phyloP scores from a whole-genome alignment of 495 filamentous ascomycete genomes.

The Penicillium paxilli region DNA sequence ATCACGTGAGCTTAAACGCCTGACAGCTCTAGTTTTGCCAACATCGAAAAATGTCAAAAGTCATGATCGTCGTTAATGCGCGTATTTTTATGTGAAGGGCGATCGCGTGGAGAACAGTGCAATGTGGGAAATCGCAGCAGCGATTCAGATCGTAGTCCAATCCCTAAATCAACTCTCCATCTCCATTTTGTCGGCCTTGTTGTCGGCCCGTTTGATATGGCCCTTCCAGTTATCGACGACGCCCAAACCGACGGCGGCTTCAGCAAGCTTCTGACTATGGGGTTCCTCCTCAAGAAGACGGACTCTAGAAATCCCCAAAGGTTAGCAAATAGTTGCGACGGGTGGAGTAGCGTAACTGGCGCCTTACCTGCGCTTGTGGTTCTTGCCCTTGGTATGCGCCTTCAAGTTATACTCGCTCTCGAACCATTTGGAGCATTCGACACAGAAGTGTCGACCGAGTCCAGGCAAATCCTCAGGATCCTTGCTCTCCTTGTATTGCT shows the following conservation, averaged over 20 bases:
- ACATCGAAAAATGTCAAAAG: conserved; percentile 3
- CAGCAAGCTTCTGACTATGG: conserved; percentile 82
- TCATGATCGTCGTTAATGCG: conserved; percentile 8
- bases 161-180: conserved; percentile 34
- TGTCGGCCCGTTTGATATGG: conserved; percentile 49
- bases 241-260: conserved; percentile 71
- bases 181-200: conserved; percentile 29
- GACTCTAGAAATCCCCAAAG: conserved; percentile 53
- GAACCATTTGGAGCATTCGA: conserved; percentile 96
- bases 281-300: conserved; percentile 76
- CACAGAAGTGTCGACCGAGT: conserved; percentile 79
- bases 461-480: conserved; percentile 84
- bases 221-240: conserved; percentile 34
- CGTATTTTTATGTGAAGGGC: conserved; percentile 2
- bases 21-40: conserved; percentile 3
- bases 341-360: neutral
- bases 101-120: neutral
- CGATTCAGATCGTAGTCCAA: neutral
- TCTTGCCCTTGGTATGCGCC: conserved; percentile 80
- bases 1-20: conserved; percentile 24
- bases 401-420: conserved; percentile 79
- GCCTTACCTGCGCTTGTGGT: conserved; percentile 82
- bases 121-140: neutral
- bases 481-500: conserved; percentile 73
- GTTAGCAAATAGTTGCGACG: neutral